Conservation (phyloP, 768 basidiomycete genomes). For the Punctularia strigosozonata region DNA sequence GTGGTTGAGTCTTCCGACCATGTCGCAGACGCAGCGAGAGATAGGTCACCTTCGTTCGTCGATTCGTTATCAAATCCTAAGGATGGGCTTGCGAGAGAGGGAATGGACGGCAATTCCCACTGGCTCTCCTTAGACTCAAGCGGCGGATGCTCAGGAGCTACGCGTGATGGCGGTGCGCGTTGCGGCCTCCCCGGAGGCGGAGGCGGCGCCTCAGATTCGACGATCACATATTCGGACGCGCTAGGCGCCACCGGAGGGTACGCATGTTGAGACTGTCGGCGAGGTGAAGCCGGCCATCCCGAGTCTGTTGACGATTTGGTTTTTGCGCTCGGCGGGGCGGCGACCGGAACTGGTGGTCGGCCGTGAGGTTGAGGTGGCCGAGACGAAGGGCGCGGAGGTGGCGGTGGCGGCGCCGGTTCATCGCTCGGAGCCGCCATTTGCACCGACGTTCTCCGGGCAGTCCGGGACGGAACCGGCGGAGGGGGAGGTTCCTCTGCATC, state of each 20-base stretch:
- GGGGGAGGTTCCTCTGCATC: constrained; percentile 36
- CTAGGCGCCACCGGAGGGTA: neutral
- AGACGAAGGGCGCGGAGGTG: constrained; percentile 16
- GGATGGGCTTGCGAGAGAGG: constrained; percentile 33
- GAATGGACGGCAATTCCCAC: constrained; percentile 59
- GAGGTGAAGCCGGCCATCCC: neutral
- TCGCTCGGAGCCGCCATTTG: constrained; percentile 7
- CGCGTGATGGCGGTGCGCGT: constrained; percentile 19
- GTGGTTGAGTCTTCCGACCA: constrained; percentile 50
- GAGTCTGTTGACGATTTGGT: constrained; percentile 4
- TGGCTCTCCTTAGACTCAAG: constrained; percentile 25
- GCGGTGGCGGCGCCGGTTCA: constrained; percentile 9
- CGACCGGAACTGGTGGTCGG: too few species aligned
- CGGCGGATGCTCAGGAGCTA: constrained; percentile 25
- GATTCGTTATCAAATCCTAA: constrained; percentile 44
- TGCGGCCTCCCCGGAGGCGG: constrained; percentile 33
- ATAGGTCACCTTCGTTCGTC: constrained; percentile 39
- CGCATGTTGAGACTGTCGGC: neutral
- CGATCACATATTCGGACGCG: constrained; percentile 20
- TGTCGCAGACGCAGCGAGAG: constrained; percentile 31
- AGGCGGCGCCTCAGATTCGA: constrained; percentile 22
- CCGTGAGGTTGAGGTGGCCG: constrained; percentile 13
- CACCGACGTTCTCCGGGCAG: constrained; percentile 16
- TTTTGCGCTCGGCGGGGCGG: too few species aligned
- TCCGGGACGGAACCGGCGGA: constrained; percentile 43